A percentile compares a stretch with the other conserved stretches of the same genome.
Evolutionary conservation across 2,329 filamentous ascomycete genomes (phyloP).

Genomic region (Pseudogymnoascus sp.): DNA sequence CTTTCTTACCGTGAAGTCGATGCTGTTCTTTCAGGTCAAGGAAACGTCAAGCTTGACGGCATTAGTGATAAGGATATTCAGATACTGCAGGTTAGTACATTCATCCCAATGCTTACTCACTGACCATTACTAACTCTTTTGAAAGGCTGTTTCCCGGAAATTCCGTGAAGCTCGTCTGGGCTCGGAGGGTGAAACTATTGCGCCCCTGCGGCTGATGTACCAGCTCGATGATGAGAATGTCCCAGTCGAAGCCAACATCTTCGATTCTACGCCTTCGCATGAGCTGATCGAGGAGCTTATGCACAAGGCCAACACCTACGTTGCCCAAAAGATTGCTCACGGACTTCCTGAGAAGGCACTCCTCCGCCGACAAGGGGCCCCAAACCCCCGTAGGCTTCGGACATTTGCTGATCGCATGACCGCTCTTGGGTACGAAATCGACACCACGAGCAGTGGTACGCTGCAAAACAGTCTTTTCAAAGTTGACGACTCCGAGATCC

Average conservation of each 20-base stretch:
- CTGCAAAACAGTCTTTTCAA: slow-evolving; percentile 94
- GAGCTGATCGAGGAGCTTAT: slow-evolving; percentile 93
- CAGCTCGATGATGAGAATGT: slow-evolving; percentile 98
- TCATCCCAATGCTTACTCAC: neutral
- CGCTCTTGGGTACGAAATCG: slow-evolving; percentile 82
- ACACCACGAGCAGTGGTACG: slow-evolving; percentile 80
- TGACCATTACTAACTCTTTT: slow-evolving; percentile 33
- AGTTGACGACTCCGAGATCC: slow-evolving; percentile 78
- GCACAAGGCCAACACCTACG: slow-evolving; percentile 84
- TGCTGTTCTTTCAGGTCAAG: slow-evolving; percentile 61
- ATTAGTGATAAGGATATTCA: slow-evolving; percentile 71
- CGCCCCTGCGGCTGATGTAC: slow-evolving; percentile 80
- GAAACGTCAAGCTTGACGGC: slow-evolving; percentile 56
- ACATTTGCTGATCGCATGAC: slow-evolving; percentile 92
- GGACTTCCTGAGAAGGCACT: slow-evolving; percentile 88
- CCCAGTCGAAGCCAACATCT: slow-evolving; percentile 92
- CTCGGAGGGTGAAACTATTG: slow-evolving; percentile 70
- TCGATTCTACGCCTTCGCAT: slow-evolving; percentile 80
- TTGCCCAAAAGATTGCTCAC: slow-evolving; percentile 74
- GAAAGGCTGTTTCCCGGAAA: slow-evolving; percentile 67
- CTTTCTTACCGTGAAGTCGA: slow-evolving; percentile 83
- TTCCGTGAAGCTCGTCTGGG: slow-evolving; percentile 85
- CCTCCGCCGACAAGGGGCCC: slow-evolving; percentile 76
- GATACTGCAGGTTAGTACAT: slow-evolving; percentile 59
- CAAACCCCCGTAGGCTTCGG: slow-evolving; percentile 80